Conservation (phyloP, 257 asterid species). For the Solanum clarkiae region DNA sequence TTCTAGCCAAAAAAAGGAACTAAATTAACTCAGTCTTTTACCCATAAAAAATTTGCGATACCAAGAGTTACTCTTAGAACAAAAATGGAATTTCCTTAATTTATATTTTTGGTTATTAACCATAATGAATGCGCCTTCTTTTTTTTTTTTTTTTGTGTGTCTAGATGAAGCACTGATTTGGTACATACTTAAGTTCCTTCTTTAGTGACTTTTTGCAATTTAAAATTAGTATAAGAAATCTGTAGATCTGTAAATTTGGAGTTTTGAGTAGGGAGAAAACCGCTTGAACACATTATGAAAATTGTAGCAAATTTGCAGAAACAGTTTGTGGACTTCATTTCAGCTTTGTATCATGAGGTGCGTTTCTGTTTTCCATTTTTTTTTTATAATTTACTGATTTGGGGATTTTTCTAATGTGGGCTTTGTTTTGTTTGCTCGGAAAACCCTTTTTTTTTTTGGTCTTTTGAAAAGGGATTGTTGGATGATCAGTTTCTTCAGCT, state of each 20-base stretch:
- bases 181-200: not conserved
- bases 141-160: not conserved
- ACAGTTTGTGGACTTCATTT: constrained; percentile 10
- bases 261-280: not conserved
- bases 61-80: not conserved
- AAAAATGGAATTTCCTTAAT: not conserved
- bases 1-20: not conserved
- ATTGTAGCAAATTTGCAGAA: constrained; percentile 18
- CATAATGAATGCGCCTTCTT: not conserved
- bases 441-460: not conserved
- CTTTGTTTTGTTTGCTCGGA: not conserved
- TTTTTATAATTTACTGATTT: not conserved
- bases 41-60: not conserved
- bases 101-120: not conserved
- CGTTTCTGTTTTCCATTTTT: not conserved
- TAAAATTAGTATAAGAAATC: not conserved
- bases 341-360: constrained; percentile 25
- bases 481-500: constrained; percentile 64
- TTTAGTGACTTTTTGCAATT: not conserved
- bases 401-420: not conserved
- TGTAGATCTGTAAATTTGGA: not conserved
- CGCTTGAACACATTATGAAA: constrained; percentile 1
- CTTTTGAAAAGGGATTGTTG: constrained; percentile 8
- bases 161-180: not conserved
- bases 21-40: not conserved